A percentile compares a stretch with the other conserved stretches of the same genome.
phyloP scores from a whole-genome alignment of 345 rosid species.

The Acer yangbiense region DNA sequence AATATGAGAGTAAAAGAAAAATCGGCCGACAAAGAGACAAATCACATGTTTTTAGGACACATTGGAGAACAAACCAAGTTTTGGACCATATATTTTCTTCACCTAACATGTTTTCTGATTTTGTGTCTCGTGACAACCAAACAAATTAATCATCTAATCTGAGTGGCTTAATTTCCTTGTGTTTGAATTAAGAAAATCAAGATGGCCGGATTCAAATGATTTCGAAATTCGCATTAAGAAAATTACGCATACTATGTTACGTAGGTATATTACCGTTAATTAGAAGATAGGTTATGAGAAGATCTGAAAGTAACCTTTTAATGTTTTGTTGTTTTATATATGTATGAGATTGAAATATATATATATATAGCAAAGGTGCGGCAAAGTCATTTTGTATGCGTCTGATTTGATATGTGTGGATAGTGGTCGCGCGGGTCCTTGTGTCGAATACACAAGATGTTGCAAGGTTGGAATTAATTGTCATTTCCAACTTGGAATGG shows the following conservation, averaged over 20 bases:
- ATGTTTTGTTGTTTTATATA: not conserved
- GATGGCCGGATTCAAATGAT: not conserved
- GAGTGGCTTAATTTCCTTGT: not conserved
- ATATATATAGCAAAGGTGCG: not conserved
- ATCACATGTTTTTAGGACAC: not conserved
- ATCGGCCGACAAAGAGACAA: conserved; percentile 19
- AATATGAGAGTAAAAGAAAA: not conserved
- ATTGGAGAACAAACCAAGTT: not conserved
- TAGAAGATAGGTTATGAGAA: too few relatives aligned
- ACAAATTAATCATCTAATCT: conserved; percentile 9
- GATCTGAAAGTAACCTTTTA: not conserved
- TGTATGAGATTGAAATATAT: not conserved
- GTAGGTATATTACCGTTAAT: too few relatives aligned
- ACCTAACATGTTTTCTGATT: conserved; percentile 20
- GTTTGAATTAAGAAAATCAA: not conserved
- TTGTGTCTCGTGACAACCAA: conserved; percentile 11
- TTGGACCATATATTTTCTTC: conserved; percentile 11
- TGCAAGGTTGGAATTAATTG: not conserved
- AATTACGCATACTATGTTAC: too few relatives aligned
- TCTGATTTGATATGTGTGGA: not conserved
- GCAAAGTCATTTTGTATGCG: not conserved
- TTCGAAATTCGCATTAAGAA: not conserved
- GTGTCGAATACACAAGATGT: not conserved
- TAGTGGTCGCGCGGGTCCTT: not conserved
- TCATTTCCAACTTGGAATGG: not conserved